Base-by-base conservation (phyloP, 176 grass and related monocot species). In the Juncus effusus region DNA sequence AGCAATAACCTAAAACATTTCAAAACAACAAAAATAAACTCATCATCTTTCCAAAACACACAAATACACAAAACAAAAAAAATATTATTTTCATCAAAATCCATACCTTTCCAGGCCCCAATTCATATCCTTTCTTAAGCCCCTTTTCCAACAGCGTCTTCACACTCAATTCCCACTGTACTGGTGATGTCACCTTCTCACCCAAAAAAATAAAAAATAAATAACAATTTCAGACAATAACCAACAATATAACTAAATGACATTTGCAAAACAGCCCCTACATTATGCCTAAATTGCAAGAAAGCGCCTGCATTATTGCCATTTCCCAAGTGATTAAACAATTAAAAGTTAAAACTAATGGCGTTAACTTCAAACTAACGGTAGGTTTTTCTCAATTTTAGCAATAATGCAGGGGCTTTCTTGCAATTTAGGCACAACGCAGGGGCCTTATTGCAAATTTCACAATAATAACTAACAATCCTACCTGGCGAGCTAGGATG, bases 31-130 rank as follows among this genome's bases (percentile, higher is more conserved):
- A 35, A 12, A 57, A 56, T 36, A 16, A 38, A 55, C 12, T 51
- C 47, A 3, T 19, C 3, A 38, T 62, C 36, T 15, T 38, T 28
- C 7, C 57, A 60, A 12, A 28, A 51, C 37, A 15, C 53, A 4
- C 65, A 16, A 1, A 60, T 6, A 4, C 28, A 64, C 1, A 7
- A 65, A 1, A 39, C 4, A 59, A 10, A 47, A 51, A n/a, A 8
- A 54, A 50, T 16, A 53, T 14, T 10, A 65, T 60, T 38, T 50
- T 68, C 16, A 77, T 3, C 8, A 54, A 72, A 19, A 50, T 40
- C 42, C 11, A 78, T 69, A 97, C 93, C 93, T 97, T 97, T 80
- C 93, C 93, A 70, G 94, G 88, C n/a, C 94, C 88, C 19, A 97
- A 77, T 82, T 97, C 88, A 62, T 89, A 97, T 66, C 85, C 88